A percentile compares a stretch with the other conserved stretches of the same genome.
These are phyloP conservation scores for Ustilago sp. DNA, from an alignment of 1,284 basidiomycete genomes.

Conservation along the genomic window DNA sequence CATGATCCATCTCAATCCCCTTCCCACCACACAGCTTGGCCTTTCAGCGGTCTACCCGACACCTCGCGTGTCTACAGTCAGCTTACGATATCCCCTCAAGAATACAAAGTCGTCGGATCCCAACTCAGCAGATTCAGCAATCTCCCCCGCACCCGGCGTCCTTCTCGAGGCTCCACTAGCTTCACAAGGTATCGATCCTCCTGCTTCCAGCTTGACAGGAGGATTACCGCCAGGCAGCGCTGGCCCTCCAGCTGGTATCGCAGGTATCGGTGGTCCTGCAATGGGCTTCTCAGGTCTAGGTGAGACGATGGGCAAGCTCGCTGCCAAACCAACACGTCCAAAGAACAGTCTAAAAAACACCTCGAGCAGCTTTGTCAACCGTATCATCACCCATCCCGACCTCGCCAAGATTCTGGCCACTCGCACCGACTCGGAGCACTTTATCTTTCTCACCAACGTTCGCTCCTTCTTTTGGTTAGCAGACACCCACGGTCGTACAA, in stretches of 20 bases:
- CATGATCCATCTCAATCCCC: conserved; percentile 46
- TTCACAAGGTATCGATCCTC: conserved; percentile 62
- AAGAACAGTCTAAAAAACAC: conserved; percentile 89
- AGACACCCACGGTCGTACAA: conserved; percentile 47
- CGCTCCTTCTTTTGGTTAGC: conserved; percentile 61
- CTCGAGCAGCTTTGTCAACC: conserved; percentile 87
- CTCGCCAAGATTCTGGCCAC: conserved; percentile 76
- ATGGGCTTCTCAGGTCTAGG: conserved; percentile 52
- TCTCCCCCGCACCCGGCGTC: conserved; percentile 21
- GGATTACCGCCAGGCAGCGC: conserved; percentile 38
- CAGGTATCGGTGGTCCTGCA: conserved; percentile 42
- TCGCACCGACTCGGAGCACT: conserved; percentile 75
- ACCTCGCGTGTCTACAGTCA: conserved; percentile 47
- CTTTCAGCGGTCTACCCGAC: conserved; percentile 42
- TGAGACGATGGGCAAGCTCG: conserved; percentile 48
- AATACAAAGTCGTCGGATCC: conserved; percentile 28
- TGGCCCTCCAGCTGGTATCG: conserved; percentile 48
- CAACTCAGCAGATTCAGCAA: conserved; percentile 4
- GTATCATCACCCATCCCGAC: conserved; percentile 82
- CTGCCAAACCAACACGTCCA: conserved; percentile 74
- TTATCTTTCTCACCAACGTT: conserved; percentile 60
- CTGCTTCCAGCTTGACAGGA: conserved; percentile 46
- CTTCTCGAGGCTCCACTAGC: conserved; percentile 50
- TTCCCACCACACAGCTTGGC: conserved; percentile 33
- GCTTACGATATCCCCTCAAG: conserved; percentile 34